phyloP scores from a whole-genome alignment of 176 grass and related monocot genomes.

The Rhynchospora tenuis region DNA sequence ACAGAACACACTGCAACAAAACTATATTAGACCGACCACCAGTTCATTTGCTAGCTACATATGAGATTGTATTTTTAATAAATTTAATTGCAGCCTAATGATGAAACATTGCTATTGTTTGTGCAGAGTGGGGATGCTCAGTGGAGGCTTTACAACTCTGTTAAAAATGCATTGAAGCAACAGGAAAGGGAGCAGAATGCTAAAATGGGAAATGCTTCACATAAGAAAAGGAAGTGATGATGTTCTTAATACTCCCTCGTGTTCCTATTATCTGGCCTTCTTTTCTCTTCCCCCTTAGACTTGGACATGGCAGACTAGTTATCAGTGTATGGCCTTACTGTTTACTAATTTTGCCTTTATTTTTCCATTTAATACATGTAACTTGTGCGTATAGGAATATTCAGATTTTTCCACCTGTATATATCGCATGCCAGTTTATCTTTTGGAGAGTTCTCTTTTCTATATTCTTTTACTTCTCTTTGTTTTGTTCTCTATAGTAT shows the following conservation, averaged over 20 bases:
- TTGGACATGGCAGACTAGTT: not conserved
- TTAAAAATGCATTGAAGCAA: conserved; percentile 58
- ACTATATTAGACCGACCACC: not conserved
- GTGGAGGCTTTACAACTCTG: conserved; percentile 82
- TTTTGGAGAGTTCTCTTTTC: not conserved
- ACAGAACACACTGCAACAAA: not conserved
- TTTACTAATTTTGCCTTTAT: not conserved
- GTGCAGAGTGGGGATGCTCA: conserved; percentile 73
- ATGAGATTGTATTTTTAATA: too few species aligned
- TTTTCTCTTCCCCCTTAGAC: conserved; percentile 1
- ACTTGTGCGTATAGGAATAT: not conserved
- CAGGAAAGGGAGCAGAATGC: conserved; percentile 21
- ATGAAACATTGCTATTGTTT: not conserved
- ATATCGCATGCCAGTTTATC: not conserved
- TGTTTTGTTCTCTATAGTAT: too few species aligned
- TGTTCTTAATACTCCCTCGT: conserved; percentile 47
- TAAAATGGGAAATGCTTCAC: conserved; percentile 40
- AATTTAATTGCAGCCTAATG: too few species aligned
- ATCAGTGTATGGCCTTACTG: not conserved
- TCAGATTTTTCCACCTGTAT: not conserved
- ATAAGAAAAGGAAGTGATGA: conserved; percentile 63
- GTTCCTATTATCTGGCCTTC: not conserved
- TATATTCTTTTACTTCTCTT: too few species aligned
- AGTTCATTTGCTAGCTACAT: not conserved
- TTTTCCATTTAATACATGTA: not conserved